Base-by-base conservation (phyloP, 495 filamentous ascomycete genomes). In the Penicillium soppii region DNA sequence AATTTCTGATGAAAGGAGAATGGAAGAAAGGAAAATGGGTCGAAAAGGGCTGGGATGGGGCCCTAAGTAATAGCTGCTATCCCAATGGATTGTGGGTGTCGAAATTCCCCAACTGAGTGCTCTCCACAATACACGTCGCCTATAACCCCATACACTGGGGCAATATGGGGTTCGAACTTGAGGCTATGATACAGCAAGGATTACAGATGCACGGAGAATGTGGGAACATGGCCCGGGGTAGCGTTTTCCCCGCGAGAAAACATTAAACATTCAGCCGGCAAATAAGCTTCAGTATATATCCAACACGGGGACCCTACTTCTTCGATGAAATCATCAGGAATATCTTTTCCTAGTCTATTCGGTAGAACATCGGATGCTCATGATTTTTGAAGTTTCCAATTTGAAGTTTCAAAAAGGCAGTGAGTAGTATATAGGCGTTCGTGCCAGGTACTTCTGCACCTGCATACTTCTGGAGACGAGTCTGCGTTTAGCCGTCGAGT, bases 231-330 rank as follows among this genome's bases (percentile, higher is more conserved):
- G 50, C 37, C 61, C 65, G 67, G 67, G 67, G 65, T 55, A 68
- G 65, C 50, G 63, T 68, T 70, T 65, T 70, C 63, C 67, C 67
- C 63, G 60, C 54, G 53, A 20, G 48, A 57, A 57, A 54, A 50
- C n/a, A 52, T 19, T 50, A 54, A 65, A 56, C 56, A 20, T 58
- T 59, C 59, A 65, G 56, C 62, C 62, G 62, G 52, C 53, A 43
- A 62, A 52, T 53, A 26, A 39, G 43, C 38, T 21, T 39, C 12
- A 46, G 57, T 63, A 61, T 59, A 59, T 62, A 62, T 57, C 50
- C 36, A 52, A 54, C 36, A 20, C 54, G 55, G 52, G n/a, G 56
- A 52, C 22, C 47, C 43, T 26, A 33, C 35, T 59, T 59, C 52
- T 47, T 54, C 17, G 40, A 33, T 30, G 21, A 29, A 40, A 29